Evolutionary conservation across 1,284 basidiomycete genomes (phyloP), one percentile per base, ranked within the genome.

Genomic region (Leucoagaricus sp.): DNA sequence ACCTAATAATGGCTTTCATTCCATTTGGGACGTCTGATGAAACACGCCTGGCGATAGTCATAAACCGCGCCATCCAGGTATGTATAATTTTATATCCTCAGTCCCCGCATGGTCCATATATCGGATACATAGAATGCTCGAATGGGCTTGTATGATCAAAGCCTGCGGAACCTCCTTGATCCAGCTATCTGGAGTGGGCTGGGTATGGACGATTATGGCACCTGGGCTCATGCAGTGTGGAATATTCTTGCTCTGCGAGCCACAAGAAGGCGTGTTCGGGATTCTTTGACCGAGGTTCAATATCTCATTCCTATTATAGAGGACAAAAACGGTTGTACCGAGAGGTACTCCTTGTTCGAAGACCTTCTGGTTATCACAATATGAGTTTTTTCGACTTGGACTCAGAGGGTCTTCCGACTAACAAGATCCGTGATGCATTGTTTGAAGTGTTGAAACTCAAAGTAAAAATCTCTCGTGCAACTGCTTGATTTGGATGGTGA

Each of bases 191-290:
- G 91, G 90, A 74, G 77, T 4, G 83, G 86, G 5, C 71, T 93
- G 46, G 75, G 77, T 9, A 66, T 89, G 19, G 72, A 79, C 40
- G 86, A 89, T 66, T 89, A 89, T 68, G 72, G 75, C 28, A 70
- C 77, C 34, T 93, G 90, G 90, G 84, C 86, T 13, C 75, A 79
- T 54, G 82, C 87, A 65, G 79, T 92, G 34, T 93, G 91, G 90
- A 82, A 88, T 63, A 81, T 89, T 55, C 74, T 93, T 34, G 79
- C 80, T 19, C 69, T 90, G 58, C 81, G 86, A 36, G 82, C 86
- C 12, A 84, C 80, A 59, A 83, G 91, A 54, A 80, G 86, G 89
- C 89, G 65, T 50, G 77, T 65, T 21, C 13, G 17, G 19, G 23
- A 38, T 23, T 4, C 10, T 23, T 29, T 26, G 33, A 15, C 17